Percentiles rank a stretch among this genome's conserved stretches.
phyloP scores from a whole-genome alignment of 805 yeast genomes.

The Candida sphagnicola region DNA sequence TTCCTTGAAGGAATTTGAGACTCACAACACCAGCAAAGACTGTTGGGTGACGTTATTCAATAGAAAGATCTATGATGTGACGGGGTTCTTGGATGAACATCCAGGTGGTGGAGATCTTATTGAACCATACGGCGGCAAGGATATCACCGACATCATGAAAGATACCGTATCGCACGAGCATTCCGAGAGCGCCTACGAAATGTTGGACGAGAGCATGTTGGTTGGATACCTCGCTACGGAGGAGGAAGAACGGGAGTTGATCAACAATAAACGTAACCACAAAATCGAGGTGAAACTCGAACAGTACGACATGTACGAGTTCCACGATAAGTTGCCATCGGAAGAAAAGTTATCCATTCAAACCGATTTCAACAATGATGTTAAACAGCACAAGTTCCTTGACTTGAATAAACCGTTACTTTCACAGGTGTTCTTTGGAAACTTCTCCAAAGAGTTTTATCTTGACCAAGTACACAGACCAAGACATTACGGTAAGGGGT shows the following conservation, averaged over 20 bases:
- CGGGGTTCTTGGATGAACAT: constrained; percentile 67
- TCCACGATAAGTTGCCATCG: constrained; percentile 63
- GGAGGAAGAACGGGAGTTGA: constrained; percentile 69
- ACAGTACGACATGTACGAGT: constrained; percentile 33
- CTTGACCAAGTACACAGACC: constrained; percentile 97
- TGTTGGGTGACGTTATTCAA: constrained; percentile 81
- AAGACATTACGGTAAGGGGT: constrained; percentile 95
- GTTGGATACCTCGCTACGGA: constrained; percentile 82
- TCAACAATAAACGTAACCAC: constrained; percentile 56
- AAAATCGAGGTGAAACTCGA: constrained; percentile 53
- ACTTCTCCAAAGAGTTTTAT: constrained; percentile 83
- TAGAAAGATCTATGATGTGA: constrained; percentile 82
- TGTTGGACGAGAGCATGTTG: constrained; percentile 74
- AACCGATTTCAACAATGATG: constrained; percentile 75
- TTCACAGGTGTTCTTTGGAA: constrained; percentile 70
- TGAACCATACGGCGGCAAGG: constrained; percentile 55
- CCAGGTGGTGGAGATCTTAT: constrained; percentile 65
- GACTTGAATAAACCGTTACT: constrained; percentile 82
- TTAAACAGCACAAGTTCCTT: constrained; percentile 73
- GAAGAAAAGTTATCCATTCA: constrained; percentile 69
- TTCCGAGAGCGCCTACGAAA: constrained; percentile 80
- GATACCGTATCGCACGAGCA: constrained; percentile 74
- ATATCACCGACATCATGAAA: constrained; percentile 68
- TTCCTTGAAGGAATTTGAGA: constrained; percentile 47
- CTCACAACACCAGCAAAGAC: constrained; percentile 50